A percentile compares a stretch with the other conserved stretches of the same genome.
phyloP scores from a whole-genome alignment of 2,329 filamentous ascomycete genomes.

The Apiospora hydei region DNA sequence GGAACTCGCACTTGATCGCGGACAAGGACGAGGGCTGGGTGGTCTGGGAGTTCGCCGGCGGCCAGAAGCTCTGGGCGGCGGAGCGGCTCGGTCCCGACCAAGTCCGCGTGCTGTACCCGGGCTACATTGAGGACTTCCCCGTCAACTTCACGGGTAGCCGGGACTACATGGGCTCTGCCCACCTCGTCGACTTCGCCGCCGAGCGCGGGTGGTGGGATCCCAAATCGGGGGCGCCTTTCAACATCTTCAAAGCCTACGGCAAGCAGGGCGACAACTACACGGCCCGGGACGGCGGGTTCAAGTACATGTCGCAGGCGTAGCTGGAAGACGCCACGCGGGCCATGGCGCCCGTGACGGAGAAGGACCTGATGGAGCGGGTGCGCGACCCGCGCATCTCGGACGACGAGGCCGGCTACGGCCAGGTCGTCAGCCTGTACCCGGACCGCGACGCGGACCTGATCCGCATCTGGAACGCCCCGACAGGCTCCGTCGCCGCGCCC shows the following conservation, averaged over 20 bases:
- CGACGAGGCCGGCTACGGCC: constrained; percentile 40
- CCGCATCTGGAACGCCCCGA: constrained; percentile 38
- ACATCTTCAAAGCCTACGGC: constrained; percentile 39
- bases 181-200: constrained; percentile 38
- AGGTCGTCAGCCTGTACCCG: constrained; percentile 36
- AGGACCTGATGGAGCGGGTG: constrained; percentile 50
- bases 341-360: constrained; percentile 57
- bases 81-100: constrained; percentile 36
- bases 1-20: constrained; percentile 51
- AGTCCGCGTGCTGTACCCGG: constrained; percentile 38
- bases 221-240: constrained; percentile 35
- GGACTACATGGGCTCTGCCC: constrained; percentile 38
- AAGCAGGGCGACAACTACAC: constrained; percentile 33
- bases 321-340: constrained; percentile 41
- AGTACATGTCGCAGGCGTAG: constrained; percentile 40
- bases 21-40: constrained; percentile 42
- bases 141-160: constrained; percentile 32
- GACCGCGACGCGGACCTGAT: constrained; percentile 34
- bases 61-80: constrained; percentile 37
- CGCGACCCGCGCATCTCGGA: constrained; percentile 38
- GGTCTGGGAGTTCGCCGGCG: constrained; percentile 40
- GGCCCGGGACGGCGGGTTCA: constrained; percentile 39
- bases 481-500: constrained; percentile 38
- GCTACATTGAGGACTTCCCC: constrained; percentile 41
- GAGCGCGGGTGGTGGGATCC: constrained; percentile 39